phyloP scores from a whole-genome alignment of 768 basidiomycete species.

The Russula compacta region DNA sequence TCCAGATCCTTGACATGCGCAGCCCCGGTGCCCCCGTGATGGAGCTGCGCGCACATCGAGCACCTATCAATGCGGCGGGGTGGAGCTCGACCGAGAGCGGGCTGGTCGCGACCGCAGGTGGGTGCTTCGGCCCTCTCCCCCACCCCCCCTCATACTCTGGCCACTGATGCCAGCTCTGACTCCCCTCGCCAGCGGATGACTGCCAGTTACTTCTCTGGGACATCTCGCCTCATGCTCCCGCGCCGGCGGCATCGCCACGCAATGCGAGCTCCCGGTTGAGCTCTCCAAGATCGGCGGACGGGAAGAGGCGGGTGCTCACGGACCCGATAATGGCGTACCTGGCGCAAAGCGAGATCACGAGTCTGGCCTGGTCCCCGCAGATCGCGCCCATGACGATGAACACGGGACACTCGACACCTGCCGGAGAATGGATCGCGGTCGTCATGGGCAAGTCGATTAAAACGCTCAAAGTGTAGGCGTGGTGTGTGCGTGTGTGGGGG shows the following conservation, averaged over 20 bases:
- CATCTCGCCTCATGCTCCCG: slow-evolving; percentile 53
- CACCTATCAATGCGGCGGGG: slow-evolving; percentile 75
- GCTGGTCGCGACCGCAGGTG: slow-evolving; percentile 81
- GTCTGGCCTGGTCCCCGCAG: slow-evolving; percentile 82
- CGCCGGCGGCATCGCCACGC: slow-evolving; percentile 54
- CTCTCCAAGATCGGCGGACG: slow-evolving; percentile 66
- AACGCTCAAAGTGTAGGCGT: slow-evolving; percentile 62
- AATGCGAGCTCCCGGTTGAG: slow-evolving; percentile 60
- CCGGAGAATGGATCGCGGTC: slow-evolving; percentile 83
- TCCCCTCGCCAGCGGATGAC: slow-evolving; percentile 63
- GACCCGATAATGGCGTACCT: slow-evolving; percentile 84
- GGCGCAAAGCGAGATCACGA: slow-evolving; percentile 67
- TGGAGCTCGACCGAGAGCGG: slow-evolving; percentile 86
- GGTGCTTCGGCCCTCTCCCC: slow-evolving; percentile 17
- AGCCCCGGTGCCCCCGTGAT: slow-evolving; percentile 93
- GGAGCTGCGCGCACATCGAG: slow-evolving; percentile 78
- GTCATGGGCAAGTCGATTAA: slow-evolving; percentile 76
- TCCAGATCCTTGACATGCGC: slow-evolving; percentile 95
- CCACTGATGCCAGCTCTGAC: not conserved
- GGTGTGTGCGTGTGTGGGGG: slow-evolving; percentile 1
- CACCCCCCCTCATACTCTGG: not conserved
- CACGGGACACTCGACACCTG: slow-evolving; percentile 60
- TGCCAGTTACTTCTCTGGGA: slow-evolving; percentile 94
- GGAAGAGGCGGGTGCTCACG: slow-evolving; percentile 61
- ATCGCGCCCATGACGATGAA: slow-evolving; percentile 71